A percentile compares a stretch with the other conserved stretches of the same genome.
Evolutionary conservation across 176 grass and related monocot genomes (phyloP).

Genomic region (Lolium perenne): DNA sequence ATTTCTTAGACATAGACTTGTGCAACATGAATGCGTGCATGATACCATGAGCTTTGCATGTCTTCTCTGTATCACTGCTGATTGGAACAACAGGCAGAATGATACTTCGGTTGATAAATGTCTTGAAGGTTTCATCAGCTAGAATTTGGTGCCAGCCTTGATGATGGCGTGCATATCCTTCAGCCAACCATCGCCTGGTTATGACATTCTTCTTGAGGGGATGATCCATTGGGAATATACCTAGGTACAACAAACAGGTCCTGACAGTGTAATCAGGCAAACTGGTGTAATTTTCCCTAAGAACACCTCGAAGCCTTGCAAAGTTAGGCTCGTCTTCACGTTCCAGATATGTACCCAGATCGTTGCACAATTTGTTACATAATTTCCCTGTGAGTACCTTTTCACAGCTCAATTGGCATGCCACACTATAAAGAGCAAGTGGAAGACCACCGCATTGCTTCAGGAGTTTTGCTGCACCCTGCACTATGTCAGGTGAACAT

Average conservation of each 20-base stretch:
- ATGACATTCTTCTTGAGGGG: background rate
- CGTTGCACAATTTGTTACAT: background rate
- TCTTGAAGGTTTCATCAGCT: background rate
- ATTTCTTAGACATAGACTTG: background rate
- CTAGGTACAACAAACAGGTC: background rate
- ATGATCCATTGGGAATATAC: background rate
- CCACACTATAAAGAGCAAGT: background rate
- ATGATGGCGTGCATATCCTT: background rate
- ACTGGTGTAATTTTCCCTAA: background rate
- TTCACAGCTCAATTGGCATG: background rate
- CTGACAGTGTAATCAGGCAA: background rate
- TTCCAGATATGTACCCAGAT: background rate
- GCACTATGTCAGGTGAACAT: background rate
- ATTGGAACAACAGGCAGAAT: background rate
- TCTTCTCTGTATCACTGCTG: background rate
- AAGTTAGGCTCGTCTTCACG: background rate
- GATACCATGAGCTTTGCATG: background rate
- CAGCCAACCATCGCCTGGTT: conserved; percentile 3
- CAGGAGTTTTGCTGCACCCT: background rate
- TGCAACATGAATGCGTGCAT: background rate
- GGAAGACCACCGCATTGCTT: conserved; percentile 28
- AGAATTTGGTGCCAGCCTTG: background rate
- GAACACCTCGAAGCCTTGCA: background rate
- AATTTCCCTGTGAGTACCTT: background rate
- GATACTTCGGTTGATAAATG: background rate